These are phyloP conservation scores for Nothophaeocryptopus gaeumannii DNA, from an alignment of 2,329 filamentous ascomycete species.

Conservation along the genomic window DNA sequence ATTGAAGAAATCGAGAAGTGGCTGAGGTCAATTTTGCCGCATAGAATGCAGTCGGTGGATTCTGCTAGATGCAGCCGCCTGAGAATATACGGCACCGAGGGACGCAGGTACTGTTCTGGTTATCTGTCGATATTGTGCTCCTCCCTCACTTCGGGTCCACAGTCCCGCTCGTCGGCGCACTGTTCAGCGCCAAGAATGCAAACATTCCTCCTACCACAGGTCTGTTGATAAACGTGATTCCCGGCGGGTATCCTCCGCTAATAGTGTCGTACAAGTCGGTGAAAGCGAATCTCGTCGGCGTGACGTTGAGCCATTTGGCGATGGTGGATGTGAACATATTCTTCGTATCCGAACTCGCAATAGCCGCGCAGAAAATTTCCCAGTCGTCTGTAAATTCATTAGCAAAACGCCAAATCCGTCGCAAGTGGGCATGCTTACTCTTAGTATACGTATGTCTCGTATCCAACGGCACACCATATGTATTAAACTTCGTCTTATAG, in stretches of 20 bases:
- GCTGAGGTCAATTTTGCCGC: too few relatives aligned
- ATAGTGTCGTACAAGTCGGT: conserved; percentile 53
- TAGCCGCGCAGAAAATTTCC: conserved; percentile 52
- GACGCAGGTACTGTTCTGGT: too few relatives aligned
- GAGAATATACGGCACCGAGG: too few relatives aligned
- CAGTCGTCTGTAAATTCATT: conserved; percentile 43
- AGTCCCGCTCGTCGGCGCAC: conserved; percentile 24
- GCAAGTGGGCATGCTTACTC: conserved; percentile 12
- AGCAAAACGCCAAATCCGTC: background rate
- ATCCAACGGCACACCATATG: conserved; percentile 54
- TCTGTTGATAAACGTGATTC: conserved; percentile 45
- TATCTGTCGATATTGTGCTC: too few relatives aligned
- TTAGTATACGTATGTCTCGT: conserved; percentile 45
- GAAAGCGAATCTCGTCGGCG: conserved; percentile 48
- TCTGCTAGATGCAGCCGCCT: too few relatives aligned
- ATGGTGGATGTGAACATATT: conserved; percentile 48
- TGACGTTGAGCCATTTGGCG: conserved; percentile 50
- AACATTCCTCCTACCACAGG: conserved; percentile 55
- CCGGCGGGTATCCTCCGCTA: conserved; percentile 37
- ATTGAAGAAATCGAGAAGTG: too few relatives aligned
- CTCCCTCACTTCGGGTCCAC: background rate
- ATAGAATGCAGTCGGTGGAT: too few relatives aligned
- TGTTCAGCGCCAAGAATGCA: conserved; percentile 44
- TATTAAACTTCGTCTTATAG: conserved; percentile 50
- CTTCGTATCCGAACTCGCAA: conserved; percentile 43